phyloP scores from a whole-genome alignment of 768 basidiomycete genomes.

The Termitomyces eurrhizus region DNA sequence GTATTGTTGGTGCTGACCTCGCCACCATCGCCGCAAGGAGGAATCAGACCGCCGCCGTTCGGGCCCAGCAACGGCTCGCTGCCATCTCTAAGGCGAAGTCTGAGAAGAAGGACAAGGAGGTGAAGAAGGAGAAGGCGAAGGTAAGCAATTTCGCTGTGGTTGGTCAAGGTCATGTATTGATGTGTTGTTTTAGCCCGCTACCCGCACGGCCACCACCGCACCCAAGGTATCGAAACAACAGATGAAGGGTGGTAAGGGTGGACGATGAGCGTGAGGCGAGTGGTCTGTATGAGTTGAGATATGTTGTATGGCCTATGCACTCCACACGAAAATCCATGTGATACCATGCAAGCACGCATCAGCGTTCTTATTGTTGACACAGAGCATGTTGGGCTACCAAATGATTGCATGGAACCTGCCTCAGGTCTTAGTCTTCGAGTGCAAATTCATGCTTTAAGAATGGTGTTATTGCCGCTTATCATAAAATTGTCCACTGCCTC shows the following conservation, averaged over 20 bases:
- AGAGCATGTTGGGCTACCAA: not conserved
- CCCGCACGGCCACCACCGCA: slow-evolving; percentile 51
- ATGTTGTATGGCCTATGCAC: slow-evolving; percentile 26
- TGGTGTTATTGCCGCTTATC: not conserved
- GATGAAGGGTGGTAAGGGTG: slow-evolving; percentile 88
- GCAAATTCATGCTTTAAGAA: not conserved
- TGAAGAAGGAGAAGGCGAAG: slow-evolving; percentile 89
- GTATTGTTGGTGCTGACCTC: slow-evolving; percentile 96
- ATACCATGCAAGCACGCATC: slow-evolving; percentile 19
- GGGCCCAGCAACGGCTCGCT: slow-evolving; percentile 73
- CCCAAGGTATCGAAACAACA: slow-evolving; percentile 94
- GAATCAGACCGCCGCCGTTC: slow-evolving; percentile 85
- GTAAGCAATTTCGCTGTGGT: slow-evolving; percentile 32
- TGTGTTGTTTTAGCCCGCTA: slow-evolving; percentile 39
- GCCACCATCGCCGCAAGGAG: slow-evolving; percentile 87
- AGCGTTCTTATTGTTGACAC: slow-evolving; percentile 4
- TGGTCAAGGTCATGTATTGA: not conserved
- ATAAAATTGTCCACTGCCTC: not conserved
- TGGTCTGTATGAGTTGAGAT: slow-evolving; percentile 16
- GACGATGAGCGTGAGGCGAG: slow-evolving; percentile 44
- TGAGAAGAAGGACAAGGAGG: slow-evolving; percentile 96
- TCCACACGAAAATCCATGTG: slow-evolving; percentile 22
- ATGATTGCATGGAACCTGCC: not conserved
- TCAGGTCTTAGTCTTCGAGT: not conserved
- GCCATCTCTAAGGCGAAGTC: slow-evolving; percentile 94